Conservation (phyloP, 2,329 filamentous ascomycete genomes). For the Parastagonospora nodorum region DNA sequence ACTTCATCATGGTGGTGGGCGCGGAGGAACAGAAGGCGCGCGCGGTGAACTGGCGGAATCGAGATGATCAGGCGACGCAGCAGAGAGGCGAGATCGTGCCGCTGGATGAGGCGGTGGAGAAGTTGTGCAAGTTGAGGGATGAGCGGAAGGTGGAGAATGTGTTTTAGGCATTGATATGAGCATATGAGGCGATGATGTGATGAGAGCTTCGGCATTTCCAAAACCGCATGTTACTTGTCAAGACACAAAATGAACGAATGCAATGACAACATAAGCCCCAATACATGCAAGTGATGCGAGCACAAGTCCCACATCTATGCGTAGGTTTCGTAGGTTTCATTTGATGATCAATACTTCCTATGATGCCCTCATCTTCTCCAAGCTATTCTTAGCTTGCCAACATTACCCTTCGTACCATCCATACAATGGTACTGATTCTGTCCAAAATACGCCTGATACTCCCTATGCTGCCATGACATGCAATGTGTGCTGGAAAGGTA, state of each 20-base stretch:
- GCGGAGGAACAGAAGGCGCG: conserved; percentile 64
- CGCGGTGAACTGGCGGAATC: conserved; percentile 67
- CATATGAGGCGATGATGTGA: too few relatives aligned
- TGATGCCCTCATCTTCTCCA: too few relatives aligned
- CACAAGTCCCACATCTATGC: too few relatives aligned
- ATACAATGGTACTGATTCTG: background rate
- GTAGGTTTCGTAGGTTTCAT: too few relatives aligned
- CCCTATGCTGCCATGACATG: background rate
- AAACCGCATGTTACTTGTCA: too few relatives aligned
- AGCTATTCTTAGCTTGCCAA: background rate
- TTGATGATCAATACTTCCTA: too few relatives aligned
- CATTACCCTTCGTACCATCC: too few relatives aligned
- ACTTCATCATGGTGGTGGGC: conserved; percentile 77
- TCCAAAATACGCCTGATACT: background rate
- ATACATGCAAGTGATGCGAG: too few relatives aligned
- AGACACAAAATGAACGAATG: too few relatives aligned
- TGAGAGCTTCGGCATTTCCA: too few relatives aligned
- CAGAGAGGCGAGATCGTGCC: conserved; percentile 66
- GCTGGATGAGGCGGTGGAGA: conserved; percentile 62
- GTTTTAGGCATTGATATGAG: background rate
- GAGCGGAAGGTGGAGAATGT: conserved; percentile 46
- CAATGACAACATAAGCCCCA: too few relatives aligned
- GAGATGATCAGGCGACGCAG: conserved; percentile 66
- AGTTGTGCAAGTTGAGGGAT: conserved; percentile 55
- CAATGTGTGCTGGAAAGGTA: conserved; percentile 2